These are phyloP conservation scores for Pestalotiopsis sp. DNA, from an alignment of 2,329 filamentous ascomycete genomes.

Conservation along the genomic window DNA sequence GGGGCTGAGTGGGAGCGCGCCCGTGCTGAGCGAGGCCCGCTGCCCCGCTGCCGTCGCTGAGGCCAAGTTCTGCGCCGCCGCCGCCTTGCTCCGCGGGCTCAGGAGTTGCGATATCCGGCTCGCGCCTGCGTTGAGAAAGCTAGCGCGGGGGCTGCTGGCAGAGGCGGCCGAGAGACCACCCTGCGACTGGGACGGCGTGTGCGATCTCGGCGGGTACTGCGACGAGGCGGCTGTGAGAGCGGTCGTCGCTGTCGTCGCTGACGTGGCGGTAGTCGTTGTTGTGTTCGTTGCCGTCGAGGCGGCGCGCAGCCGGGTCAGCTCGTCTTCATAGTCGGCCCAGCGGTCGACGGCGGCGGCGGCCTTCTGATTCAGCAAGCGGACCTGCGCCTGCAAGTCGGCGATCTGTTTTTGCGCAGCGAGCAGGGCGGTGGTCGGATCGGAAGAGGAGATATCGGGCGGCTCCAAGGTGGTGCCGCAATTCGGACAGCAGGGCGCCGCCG, in stretches of 20 bases:
- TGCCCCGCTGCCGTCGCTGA: slow-evolving; percentile 24
- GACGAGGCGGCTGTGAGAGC: slow-evolving; percentile 26
- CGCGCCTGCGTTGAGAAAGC: slow-evolving; percentile 27
- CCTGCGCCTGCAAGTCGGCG: slow-evolving; percentile 70
- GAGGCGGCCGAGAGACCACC: slow-evolving; percentile 20
- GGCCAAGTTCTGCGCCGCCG: slow-evolving; percentile 16
- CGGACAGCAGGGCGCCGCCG: slow-evolving; percentile 45
- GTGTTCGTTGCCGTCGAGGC: slow-evolving; percentile 28
- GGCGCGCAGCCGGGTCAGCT: slow-evolving; percentile 63
- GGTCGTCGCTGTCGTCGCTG: slow-evolving; percentile 25
- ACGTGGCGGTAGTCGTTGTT: slow-evolving; percentile 27
- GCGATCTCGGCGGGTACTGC: background rate
- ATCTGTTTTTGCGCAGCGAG: slow-evolving; percentile 62
- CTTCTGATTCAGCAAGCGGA: slow-evolving; percentile 71
- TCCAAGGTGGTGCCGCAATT: slow-evolving; percentile 49
- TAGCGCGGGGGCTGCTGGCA: slow-evolving; percentile 26
- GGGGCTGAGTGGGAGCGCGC: slow-evolving; percentile 19
- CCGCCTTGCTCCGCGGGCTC: slow-evolving; percentile 30
- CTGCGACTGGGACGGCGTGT: background rate
- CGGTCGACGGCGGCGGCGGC: slow-evolving; percentile 65
- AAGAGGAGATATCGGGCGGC: slow-evolving; percentile 24
- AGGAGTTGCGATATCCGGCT: slow-evolving; percentile 31
- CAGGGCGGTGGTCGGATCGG: slow-evolving; percentile 45
- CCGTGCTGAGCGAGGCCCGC: slow-evolving; percentile 30
- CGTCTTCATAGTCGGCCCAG: slow-evolving; percentile 81